phyloP scores from a whole-genome alignment of 2,329 filamentous ascomycete species.

The Talaromyces sp. region DNA sequence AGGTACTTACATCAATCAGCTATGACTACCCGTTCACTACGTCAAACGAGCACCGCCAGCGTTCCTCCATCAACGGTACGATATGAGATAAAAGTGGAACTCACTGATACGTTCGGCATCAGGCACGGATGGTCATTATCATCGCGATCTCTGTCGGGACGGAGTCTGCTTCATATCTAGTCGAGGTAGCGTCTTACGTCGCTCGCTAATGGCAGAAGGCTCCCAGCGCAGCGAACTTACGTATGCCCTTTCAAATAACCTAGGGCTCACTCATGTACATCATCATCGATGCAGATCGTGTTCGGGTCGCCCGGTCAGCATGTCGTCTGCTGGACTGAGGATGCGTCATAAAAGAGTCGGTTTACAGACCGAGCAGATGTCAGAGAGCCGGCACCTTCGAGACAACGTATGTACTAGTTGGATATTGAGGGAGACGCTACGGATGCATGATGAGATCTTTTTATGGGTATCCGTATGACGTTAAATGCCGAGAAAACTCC shows the following conservation, averaged over 20 bases:
- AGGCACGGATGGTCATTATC: background rate
- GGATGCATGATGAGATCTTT: constrained; percentile 10
- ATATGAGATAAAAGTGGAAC: background rate
- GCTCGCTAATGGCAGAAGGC: background rate
- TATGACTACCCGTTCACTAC: background rate
- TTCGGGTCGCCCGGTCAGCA: background rate
- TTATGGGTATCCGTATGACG: background rate
- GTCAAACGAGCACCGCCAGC: background rate
- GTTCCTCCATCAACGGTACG: background rate
- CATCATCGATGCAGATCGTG: background rate
- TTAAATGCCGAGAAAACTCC: background rate
- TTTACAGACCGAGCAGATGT: background rate
- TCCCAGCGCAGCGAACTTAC: background rate
- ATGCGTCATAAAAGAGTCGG: background rate
- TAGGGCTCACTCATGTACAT: background rate
- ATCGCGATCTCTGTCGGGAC: background rate
- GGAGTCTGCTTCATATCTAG: background rate
- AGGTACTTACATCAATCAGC: background rate
- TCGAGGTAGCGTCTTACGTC: background rate
- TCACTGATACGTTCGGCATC: background rate
- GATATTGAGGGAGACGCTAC: background rate
- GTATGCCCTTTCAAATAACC: background rate
- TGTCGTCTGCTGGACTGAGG: background rate
- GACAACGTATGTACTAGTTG: background rate
- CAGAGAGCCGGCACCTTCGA: background rate